Percentiles rank a stretch among this genome's conserved stretches.
phyloP scores from a whole-genome alignment of 495 filamentous ascomycete genomes.

The Rusavskia elegans region DNA sequence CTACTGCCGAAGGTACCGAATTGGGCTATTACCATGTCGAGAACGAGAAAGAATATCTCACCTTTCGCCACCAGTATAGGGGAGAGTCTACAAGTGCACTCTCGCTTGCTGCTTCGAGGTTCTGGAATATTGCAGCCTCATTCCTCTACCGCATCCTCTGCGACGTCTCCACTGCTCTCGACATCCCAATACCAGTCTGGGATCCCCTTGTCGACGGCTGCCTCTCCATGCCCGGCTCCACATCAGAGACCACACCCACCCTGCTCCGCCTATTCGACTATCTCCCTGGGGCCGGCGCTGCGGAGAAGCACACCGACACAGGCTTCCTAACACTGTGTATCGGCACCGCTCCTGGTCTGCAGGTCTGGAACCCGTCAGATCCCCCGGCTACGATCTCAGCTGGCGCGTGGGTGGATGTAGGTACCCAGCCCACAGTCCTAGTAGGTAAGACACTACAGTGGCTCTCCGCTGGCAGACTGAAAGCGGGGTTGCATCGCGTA shows the following conservation, averaged over 20 bases:
- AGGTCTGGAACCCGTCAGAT: not conserved
- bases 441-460: not conserved
- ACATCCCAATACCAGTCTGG: not conserved
- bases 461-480: not conserved
- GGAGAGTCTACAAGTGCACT: not conserved
- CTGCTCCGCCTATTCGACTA: not conserved
- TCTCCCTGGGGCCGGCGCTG: not conserved
- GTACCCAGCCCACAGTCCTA: not conserved
- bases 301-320: slow-evolving; percentile 1
- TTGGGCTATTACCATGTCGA: not conserved
- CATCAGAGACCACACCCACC: not conserved
- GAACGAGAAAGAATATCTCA: slow-evolving; percentile 1
- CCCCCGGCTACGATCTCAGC: not conserved
- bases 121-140: not conserved
- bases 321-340: not conserved
- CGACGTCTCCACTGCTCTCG: not conserved
- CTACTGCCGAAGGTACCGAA: not conserved
- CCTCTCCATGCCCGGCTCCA: not conserved
- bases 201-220: not conserved
- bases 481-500: slow-evolving; percentile 1
- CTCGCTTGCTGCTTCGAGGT: not conserved
- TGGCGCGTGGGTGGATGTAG: not conserved
- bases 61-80: not conserved
- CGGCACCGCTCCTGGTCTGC: not conserved
- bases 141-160: not conserved